Evolutionary conservation across 2,329 filamentous ascomycete species (phyloP).

Genomic region (Claviceps sp.): DNA sequence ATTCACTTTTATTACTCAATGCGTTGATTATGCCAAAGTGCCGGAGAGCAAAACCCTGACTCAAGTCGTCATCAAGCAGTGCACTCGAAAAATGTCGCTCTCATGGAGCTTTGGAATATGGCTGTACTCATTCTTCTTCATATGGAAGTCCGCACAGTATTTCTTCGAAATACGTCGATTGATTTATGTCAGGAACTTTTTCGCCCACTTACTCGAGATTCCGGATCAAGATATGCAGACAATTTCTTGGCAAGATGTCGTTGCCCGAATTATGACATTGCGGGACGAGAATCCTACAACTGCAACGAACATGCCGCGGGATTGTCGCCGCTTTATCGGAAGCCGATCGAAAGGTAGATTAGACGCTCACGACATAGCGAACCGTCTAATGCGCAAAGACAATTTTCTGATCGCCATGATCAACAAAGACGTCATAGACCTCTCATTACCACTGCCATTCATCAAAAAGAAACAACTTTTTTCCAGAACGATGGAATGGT

Average conservation of each 20-base stretch:
- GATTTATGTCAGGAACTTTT: conserved; percentile 72
- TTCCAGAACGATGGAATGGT: conserved; percentile 85
- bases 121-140: conserved; percentile 75
- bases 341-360: conserved; percentile 87
- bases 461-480: conserved; percentile 68
- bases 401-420: conserved; percentile 96
- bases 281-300: conserved; percentile 81
- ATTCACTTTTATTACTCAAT: conserved; percentile 72
- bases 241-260: conserved; percentile 85
- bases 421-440: conserved; percentile 88
- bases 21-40: conserved; percentile 70
- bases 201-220: conserved; percentile 67
- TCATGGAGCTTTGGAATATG: conserved; percentile 68
- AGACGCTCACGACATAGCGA: conserved; percentile 94
- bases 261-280: conserved; percentile 70
- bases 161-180: conserved; percentile 61
- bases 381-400: conserved; percentile 87
- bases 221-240: conserved; percentile 79
- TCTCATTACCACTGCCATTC: conserved; percentile 77
- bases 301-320: conserved; percentile 38
- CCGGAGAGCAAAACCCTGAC: conserved; percentile 44
- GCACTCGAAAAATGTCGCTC: conserved; percentile 61
- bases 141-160: conserved; percentile 65
- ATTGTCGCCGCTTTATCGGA: conserved; percentile 47
- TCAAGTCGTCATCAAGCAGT: conserved; percentile 53